Evolutionary conservation across 495 filamentous ascomycete species (phyloP), one percentile per base, ranked within the genome.

Genomic region (Tuber borchii): DNA sequence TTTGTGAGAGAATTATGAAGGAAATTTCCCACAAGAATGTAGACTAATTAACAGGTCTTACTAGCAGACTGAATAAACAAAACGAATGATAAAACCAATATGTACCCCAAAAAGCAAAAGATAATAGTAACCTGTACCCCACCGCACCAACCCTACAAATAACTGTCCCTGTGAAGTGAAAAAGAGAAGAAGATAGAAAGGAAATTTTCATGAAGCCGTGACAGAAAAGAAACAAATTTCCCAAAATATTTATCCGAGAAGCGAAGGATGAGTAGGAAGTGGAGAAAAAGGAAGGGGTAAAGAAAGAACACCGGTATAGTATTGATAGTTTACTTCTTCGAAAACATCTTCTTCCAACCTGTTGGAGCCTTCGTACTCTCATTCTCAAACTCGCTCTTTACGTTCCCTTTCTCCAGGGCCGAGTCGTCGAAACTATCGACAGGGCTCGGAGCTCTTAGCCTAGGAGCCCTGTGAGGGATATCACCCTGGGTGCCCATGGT

Each of bases 191-290:
- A 46, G 44, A 42, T 39, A 70, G 74, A 71, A 72, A 75, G 39
- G 34, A 72, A 31, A 65, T 34, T 65, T 65, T 65, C 72, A 5
- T 46, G 72, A 65, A 56, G 71, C 71, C 74, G 26, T 72, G 31
- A 65, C 37, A 26, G 9, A 71, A 75, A 71, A 40, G 40, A 40
- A 34, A 45, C 51, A 61, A 75, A 79, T 48, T 37, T 77, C 76
- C 78, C 75, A 65, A 31, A 79, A 56, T 79, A 79, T 79, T 79
- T 79, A 75, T 79, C 77, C 46, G 74, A 79, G 78, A 79, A 79
- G 48, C 46, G 39, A 70, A 77, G 61, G 39, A 71, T 68, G 45
- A 75, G 78, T 71, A 37, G 78, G 42, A 78, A 69, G 20, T 45
- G 70, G 37, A 34, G 26, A 26, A 40, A 65, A 45, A 31, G 5